A percentile compares a stretch with the other conserved stretches of the same genome.
phyloP scores from a whole-genome alignment of 202 grass and related monocot genomes.

The Zoysia matrella region DNA sequence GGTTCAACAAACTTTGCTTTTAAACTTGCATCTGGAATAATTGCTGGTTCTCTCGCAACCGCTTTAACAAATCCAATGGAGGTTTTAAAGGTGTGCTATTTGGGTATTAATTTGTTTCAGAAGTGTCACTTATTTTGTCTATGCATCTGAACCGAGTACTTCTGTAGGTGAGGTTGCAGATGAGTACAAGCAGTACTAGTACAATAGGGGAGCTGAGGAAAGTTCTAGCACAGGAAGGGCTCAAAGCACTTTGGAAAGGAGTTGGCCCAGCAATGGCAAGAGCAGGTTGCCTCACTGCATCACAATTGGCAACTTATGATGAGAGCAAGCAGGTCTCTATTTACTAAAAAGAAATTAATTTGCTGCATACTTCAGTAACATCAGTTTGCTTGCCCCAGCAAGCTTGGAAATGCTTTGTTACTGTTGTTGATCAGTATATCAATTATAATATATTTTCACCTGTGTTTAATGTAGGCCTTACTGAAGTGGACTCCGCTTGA shows the following conservation, averaged over 20 bases:
- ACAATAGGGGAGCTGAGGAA: slow-evolving; percentile 65
- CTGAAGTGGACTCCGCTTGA: slow-evolving; percentile 78
- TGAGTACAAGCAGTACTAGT: slow-evolving; percentile 64
- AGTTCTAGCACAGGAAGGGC: slow-evolving; percentile 80
- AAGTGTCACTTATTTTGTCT: slow-evolving; percentile 18
- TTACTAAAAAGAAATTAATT: slow-evolving; percentile 10
- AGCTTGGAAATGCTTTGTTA: not conserved
- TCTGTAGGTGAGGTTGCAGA: slow-evolving; percentile 81
- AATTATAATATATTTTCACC: slow-evolving; percentile 25
- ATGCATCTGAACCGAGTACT: slow-evolving; percentile 32
- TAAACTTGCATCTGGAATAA: slow-evolving; percentile 80
- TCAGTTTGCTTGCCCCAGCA: not conserved
- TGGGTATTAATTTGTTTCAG: slow-evolving; percentile 28
- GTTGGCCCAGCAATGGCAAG: slow-evolving; percentile 95
- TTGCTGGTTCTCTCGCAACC: slow-evolving; percentile 83
- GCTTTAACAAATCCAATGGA: slow-evolving; percentile 85
- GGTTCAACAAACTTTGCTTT: slow-evolving; percentile 85
- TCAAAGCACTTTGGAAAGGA: slow-evolving; percentile 93
- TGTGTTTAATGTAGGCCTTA: slow-evolving; percentile 63
- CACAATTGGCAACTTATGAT: slow-evolving; percentile 95
- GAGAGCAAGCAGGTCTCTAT: slow-evolving; percentile 83
- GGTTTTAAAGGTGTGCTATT: slow-evolving; percentile 76
- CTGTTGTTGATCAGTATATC: not conserved
- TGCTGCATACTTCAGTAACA: slow-evolving; percentile 2
- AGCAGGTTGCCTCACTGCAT: slow-evolving; percentile 90